Evolutionary conservation across 2,329 filamentous ascomycete genomes (phyloP), one percentile per base, ranked within the genome.

Genomic region (Fusarium tupiense): DNA sequence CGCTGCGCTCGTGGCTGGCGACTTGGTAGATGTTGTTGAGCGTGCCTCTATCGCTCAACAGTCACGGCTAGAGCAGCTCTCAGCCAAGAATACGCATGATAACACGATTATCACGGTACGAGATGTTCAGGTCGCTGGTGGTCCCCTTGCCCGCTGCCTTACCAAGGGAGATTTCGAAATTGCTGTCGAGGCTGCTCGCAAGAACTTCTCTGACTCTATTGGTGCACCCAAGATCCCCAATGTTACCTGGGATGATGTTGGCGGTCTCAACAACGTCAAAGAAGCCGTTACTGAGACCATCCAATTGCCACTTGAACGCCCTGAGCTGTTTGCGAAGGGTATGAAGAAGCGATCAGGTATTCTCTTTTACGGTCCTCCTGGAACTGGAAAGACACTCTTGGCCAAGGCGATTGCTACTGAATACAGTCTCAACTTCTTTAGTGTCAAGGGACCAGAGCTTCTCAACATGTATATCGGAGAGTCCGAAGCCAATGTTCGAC

Each of bases 281-380:
- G 95, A 98, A 76, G 95, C 96, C n/a, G 93, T 98, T 61, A 94
- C 94, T 81, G 96, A 98, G 82, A 98, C 96, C 0, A 98, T 98
- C 61, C 96, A 98, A 81, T 87, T 98, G 41, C 96, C 96, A 0
- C 89, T 98, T 3, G 94, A 97, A 71, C 89, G 95, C 16, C 96
- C 96, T 2, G 96, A 98, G 82, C 88, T 98, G 3, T 98, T 98
- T 79, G 95, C 95, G 38, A 97, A 96, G 85, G 96, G 96, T 57
- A 96, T 98, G 93, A 98, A 98, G 88, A 98, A 98, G 86, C 92
- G 96, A 47, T 97, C 94, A 29, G 95, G 95, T 76, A 97, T 98
- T 74, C 83, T 97, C 31, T 97, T 98, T 84, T 97, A 97, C 79
- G 95, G 95, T 0, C 95, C 95, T 2, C 95, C 95, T 0, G 95